Conservation (phyloP, 352 stramenopile species). For the Phytophthora gonapodyides region DNA sequence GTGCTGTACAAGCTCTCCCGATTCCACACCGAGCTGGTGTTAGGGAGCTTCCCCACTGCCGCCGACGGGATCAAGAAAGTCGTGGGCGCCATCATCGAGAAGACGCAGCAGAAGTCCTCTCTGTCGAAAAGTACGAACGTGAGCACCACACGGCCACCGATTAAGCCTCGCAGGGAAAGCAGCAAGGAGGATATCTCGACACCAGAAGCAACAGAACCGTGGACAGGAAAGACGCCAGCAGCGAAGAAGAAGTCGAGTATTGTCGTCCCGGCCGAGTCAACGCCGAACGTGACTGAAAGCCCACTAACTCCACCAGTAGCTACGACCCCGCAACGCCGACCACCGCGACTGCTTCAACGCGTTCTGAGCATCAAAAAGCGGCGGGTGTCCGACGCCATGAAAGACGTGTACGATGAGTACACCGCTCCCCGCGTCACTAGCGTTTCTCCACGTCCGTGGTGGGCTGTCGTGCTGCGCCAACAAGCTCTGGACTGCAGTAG, state of each 20-base stretch:
- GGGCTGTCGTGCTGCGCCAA: conserved; percentile 17
- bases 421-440: conserved; percentile 7
- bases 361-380: conserved; percentile 16
- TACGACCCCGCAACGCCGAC: not conserved
- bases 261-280: not conserved
- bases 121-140: conserved; percentile 17
- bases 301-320: not conserved
- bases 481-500: conserved; percentile 20
- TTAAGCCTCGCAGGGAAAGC: conserved; percentile 2
- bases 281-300: not conserved
- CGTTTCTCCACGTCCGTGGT: conserved; percentile 11
- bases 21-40: conserved; percentile 54
- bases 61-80: conserved; percentile 33
- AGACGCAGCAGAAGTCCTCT: conserved; percentile 37
- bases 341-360: conserved; percentile 37
- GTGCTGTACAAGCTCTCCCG: conserved; percentile 64
- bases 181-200: not conserved
- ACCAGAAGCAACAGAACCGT: not conserved
- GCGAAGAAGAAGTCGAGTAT: conserved; percentile 1
- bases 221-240: not conserved
- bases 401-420: conserved; percentile 25
- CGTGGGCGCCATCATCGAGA: conserved; percentile 42
- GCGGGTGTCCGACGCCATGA: conserved; percentile 9
- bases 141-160: not conserved
- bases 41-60: conserved; percentile 46